Evolutionary conservation across 2,329 filamentous ascomycete genomes (phyloP).

Genomic region (Phaeosphaeria sp.): DNA sequence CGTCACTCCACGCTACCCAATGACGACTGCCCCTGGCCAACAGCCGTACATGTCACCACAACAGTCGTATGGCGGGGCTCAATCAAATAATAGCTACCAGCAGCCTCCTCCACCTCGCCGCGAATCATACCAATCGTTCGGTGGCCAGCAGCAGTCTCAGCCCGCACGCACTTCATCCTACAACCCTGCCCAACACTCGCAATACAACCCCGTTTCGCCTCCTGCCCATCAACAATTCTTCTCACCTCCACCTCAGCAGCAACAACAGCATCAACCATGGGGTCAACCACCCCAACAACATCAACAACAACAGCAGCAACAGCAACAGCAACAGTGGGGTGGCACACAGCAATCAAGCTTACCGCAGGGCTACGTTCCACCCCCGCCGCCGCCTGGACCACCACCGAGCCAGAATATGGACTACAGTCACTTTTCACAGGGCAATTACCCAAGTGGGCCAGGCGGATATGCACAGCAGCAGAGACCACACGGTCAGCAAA

Average conservation of each 20-base stretch:
- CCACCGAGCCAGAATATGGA: conserved; percentile 62
- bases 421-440: conserved; percentile 60
- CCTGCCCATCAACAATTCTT: conserved; percentile 66
- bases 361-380: conserved; percentile 70
- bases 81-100: conserved; percentile 36
- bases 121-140: conserved; percentile 41
- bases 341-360: conserved; percentile 59
- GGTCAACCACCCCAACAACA: conserved; percentile 48
- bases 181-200: conserved; percentile 51
- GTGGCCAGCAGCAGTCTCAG: conserved; percentile 24
- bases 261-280: conserved; percentile 62
- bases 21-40: conserved; percentile 37
- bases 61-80: conserved; percentile 28
- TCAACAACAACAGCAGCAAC: conserved; percentile 51
- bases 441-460: conserved; percentile 59
- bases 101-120: conserved; percentile 39
- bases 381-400: conserved; percentile 70
- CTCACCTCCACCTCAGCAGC: conserved; percentile 53
- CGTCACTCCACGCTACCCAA: conserved; percentile 54
- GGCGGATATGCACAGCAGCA: conserved; percentile 51
- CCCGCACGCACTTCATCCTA: conserved; percentile 44
- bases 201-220: conserved; percentile 55
- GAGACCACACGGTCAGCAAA: conserved; percentile 42
- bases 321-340: conserved; percentile 58
- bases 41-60: conserved; percentile 44